A percentile compares a stretch with the other conserved stretches of the same genome.
Conservation (phyloP, 2,329 filamentous ascomycete genomes). For the Diaporthe sp. region DNA sequence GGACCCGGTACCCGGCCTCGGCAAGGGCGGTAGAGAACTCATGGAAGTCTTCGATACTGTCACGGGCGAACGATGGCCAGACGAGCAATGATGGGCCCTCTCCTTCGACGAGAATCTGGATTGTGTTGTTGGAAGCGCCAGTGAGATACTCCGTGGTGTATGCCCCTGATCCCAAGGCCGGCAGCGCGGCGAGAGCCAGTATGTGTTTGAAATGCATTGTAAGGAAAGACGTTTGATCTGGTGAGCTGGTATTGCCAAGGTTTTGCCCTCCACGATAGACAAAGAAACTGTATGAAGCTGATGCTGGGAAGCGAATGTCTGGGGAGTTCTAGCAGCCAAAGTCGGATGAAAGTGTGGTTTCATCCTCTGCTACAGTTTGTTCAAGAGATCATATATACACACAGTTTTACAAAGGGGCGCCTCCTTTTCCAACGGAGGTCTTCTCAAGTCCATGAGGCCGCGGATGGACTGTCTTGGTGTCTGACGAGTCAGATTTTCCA, state of each 20-base stretch:
- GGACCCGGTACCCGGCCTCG: neutral
- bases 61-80: constrained; percentile 6
- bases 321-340: neutral
- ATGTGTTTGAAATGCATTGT: neutral
- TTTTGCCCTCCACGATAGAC: neutral
- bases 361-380: neutral
- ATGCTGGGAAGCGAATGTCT: neutral
- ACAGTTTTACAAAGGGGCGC: neutral
- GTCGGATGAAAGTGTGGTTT: neutral
- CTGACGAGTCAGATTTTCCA: neutral
- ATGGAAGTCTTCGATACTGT: neutral
- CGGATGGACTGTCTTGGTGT: neutral
- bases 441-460: neutral
- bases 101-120: neutral
- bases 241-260: neutral
- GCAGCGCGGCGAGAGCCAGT: neutral
- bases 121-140: constrained; percentile 4
- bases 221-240: neutral
- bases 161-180: neutral
- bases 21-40: constrained; percentile 7
- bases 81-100: neutral
- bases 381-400: neutral
- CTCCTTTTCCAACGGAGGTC: neutral
- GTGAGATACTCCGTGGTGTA: constrained; percentile 11
- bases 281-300: neutral